Percentiles rank a stretch among this genome's conserved stretches.
Conservation (phyloP, 768 basidiomycete species). For the Heimioporus sp. region DNA sequence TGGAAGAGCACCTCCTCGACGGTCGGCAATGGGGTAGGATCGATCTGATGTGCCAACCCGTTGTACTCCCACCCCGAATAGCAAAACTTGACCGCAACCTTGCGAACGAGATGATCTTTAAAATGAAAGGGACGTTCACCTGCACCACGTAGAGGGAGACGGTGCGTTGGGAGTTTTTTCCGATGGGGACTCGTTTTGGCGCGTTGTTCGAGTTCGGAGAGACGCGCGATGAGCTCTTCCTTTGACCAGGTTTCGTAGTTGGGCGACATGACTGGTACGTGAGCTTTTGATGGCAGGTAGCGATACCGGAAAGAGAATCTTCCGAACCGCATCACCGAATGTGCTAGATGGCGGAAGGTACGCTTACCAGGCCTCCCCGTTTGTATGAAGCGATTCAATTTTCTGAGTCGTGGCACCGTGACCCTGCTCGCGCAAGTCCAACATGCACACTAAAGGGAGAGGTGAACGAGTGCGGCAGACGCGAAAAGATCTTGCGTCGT, state of each 20-base stretch:
- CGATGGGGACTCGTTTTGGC: constrained; percentile 9
- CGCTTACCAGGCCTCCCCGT: no score
- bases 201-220: constrained; percentile 53
- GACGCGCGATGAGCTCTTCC: constrained; percentile 66
- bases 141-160: constrained; percentile 7
- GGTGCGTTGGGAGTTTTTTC: constrained; percentile 9
- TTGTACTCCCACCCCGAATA: constrained; percentile 93
- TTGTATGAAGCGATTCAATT: no score
- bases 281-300: constrained; percentile 27
- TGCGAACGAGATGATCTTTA: constrained; percentile 66
- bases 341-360: no score
- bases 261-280: constrained; percentile 35
- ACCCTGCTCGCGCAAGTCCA: no score
- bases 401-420: no score
- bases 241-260: constrained; percentile 58
- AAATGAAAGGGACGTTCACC: constrained; percentile 57
- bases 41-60: constrained; percentile 81
- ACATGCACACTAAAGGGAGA: no score
- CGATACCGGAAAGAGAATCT: constrained; percentile 33
- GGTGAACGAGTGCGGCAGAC: no score
- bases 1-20: constrained; percentile 87
- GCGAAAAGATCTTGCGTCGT: no score
- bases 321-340: constrained; percentile 29
- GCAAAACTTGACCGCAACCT: constrained; percentile 91
- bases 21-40: constrained; percentile 73